Evolutionary conservation across 2,329 filamentous ascomycete species (phyloP).

Genomic region (Apiospora rasikravindrae): DNA sequence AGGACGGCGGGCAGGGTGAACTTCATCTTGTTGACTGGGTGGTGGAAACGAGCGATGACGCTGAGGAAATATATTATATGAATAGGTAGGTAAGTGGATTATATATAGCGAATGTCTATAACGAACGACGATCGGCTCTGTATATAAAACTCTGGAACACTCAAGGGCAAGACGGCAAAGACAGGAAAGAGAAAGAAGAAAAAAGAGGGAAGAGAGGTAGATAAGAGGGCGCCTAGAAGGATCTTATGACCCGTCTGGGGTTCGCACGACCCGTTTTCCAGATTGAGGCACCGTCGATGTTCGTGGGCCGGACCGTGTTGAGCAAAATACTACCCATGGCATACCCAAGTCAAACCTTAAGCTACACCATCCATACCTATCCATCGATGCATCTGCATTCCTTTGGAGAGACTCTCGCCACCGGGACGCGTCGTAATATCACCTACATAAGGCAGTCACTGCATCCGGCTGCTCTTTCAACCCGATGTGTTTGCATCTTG

Average conservation of each 20-base stretch:
- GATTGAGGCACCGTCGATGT: constrained; percentile 9
- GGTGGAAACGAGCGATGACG: background rate
- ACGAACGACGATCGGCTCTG: background rate
- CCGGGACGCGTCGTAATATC: background rate
- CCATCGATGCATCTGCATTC: background rate
- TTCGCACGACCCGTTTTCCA: constrained; percentile 15
- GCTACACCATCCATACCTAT: background rate
- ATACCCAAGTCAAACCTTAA: constrained; percentile 9
- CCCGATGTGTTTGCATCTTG: background rate
- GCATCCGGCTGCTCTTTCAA: background rate
- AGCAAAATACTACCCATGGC: background rate
- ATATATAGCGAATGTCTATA: background rate
- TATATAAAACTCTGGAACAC: background rate
- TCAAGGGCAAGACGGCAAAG: background rate
- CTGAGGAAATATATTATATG: background rate
- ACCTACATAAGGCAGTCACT: background rate
- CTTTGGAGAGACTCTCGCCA: background rate
- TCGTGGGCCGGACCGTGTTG: constrained; percentile 9
- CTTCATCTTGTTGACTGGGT: constrained; percentile 18
- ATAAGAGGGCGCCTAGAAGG: background rate
- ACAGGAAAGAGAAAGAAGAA: background rate
- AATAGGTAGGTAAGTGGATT: background rate
- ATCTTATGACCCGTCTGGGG: constrained; percentile 3
- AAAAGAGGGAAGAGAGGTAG: background rate
- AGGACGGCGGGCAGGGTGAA: constrained; percentile 32